A percentile compares a stretch with the other conserved stretches of the same genome.
These are phyloP conservation scores for Hamamelis virginiana DNA, from an alignment of 164 flowering plant species.

Conservation along the genomic window DNA sequence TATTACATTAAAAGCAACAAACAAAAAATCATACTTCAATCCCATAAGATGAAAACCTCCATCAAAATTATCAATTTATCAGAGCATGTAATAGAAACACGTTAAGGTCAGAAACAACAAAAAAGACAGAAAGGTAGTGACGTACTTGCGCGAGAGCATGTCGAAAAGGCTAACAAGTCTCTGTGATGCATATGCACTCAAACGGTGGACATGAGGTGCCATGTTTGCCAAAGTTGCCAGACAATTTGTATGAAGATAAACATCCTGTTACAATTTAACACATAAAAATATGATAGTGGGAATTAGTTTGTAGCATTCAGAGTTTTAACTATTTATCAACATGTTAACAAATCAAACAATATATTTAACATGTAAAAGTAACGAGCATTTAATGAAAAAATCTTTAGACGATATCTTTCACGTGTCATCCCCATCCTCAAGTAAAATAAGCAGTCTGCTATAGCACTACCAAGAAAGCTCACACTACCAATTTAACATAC, in stretches of 20 bases:
- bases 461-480: conserved; percentile 1
- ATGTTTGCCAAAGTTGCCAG: conserved; percentile 95
- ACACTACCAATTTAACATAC: conserved; percentile 37
- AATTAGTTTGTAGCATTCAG: neutral
- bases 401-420: neutral
- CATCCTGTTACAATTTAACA: conserved; percentile 53
- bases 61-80: neutral
- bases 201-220: conserved; percentile 93
- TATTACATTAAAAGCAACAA: neutral
- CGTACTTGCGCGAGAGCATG: conserved; percentile 97
- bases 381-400: neutral
- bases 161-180: conserved; percentile 94
- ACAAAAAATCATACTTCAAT: neutral
- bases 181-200: conserved; percentile 97
- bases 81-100: neutral
- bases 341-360: neutral
- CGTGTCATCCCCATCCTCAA: neutral
- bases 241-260: conserved; percentile 96
- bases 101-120: neutral
- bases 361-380: neutral
- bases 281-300: conserved; percentile 1
- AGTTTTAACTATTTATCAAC: neutral
- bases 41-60: neutral
- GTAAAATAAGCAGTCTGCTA: neutral
- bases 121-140: neutral